Percentiles rank a stretch among this genome's conserved stretches.
These are phyloP conservation scores for Aspergillus nomiae DNA, from an alignment of 2,329 filamentous ascomycete species.

Conservation along the genomic window DNA sequence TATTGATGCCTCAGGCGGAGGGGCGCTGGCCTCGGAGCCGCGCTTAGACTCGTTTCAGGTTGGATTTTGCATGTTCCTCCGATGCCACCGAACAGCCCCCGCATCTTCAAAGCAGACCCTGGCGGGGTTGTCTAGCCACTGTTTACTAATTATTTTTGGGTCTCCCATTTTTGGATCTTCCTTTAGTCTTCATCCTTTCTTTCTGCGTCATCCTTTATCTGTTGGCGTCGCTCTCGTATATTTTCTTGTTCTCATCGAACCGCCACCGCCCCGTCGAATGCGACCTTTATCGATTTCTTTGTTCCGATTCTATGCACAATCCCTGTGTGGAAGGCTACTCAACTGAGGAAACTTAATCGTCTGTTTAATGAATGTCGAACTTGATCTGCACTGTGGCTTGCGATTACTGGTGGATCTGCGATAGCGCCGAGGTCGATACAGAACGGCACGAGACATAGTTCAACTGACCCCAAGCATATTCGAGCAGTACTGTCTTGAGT, in stretches of 20 bases:
- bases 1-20: neutral
- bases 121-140: slow-evolving; percentile 1
- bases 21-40: neutral
- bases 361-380: neutral
- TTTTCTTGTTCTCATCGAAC: neutral
- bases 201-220: neutral
- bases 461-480: neutral
- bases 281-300: neutral
- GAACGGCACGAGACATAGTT: neutral
- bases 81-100: slow-evolving; percentile 1
- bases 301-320: neutral
- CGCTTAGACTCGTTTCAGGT: neutral
- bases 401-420: neutral
- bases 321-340: neutral
- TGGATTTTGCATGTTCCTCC: neutral
- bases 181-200: neutral
- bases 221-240: neutral
- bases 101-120: neutral
- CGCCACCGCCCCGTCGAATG: neutral
- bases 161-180: neutral
- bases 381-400: neutral
- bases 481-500: neutral
- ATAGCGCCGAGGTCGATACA: neutral
- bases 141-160: neutral
- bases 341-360: neutral